Conservation (phyloP, 2,329 filamentous ascomycete genomes). For the Hypocreales sp. region DNA sequence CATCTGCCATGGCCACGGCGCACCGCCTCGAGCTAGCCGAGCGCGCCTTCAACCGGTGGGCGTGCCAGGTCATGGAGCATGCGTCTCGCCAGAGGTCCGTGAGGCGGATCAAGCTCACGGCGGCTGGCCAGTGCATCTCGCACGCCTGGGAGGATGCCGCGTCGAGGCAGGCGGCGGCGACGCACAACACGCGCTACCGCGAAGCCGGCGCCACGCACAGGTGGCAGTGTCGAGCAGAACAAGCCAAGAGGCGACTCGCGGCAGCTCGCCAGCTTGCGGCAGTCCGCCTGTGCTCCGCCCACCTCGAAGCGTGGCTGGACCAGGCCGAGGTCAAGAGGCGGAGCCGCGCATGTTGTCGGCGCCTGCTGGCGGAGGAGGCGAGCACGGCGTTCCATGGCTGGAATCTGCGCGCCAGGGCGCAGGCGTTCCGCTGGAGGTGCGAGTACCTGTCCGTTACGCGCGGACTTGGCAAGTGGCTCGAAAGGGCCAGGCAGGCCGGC, state of each 20-base stretch:
- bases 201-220: not conserved
- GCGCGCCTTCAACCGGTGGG: slow-evolving; percentile 12
- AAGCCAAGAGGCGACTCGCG: not conserved
- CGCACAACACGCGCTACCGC: not conserved
- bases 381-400: slow-evolving; percentile 12
- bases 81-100: slow-evolving; percentile 7
- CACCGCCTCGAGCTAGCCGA: slow-evolving; percentile 7
- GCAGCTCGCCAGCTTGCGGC: slow-evolving; percentile 5
- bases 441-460: slow-evolving; percentile 14
- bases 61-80: slow-evolving; percentile 9
- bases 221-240: not conserved
- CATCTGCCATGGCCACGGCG: slow-evolving; percentile 8
- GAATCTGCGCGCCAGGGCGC: slow-evolving; percentile 16
- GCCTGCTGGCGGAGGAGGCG: slow-evolving; percentile 7
- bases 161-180: not conserved
- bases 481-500: slow-evolving; percentile 2
- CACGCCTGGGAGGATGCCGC: not conserved
- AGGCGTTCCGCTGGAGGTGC: slow-evolving; percentile 17
- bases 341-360: slow-evolving; percentile 9
- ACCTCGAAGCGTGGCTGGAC: slow-evolving; percentile 16
- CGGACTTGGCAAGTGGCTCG: slow-evolving; percentile 14
- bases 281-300: slow-evolving; percentile 7
- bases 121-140: not conserved
- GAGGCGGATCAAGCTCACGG: slow-evolving; percentile 4
- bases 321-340: slow-evolving; percentile 11